Base-by-base conservation (phyloP, 805 yeast genomes). In the Zygoascus bituminiphila region DNA sequence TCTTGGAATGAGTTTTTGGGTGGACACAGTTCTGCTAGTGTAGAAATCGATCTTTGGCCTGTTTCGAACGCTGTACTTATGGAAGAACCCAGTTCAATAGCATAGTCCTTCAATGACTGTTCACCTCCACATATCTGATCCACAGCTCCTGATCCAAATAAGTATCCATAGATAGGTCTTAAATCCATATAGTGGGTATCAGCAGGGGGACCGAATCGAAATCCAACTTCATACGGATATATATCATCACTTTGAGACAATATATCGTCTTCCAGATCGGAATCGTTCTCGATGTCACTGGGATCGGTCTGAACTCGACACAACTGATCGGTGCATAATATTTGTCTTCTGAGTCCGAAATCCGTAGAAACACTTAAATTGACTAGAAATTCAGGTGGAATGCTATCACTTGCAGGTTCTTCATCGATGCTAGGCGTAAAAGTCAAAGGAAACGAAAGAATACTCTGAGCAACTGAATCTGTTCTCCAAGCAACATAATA, bases 401-500 rank as follows among this genome's bases (percentile, higher is more conserved):
- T n/a, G n/a, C n/a, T n/a, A n/a, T n/a, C n/a, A n/a, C n/a, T n/a
- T n/a, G n/a, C n/a, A 35, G 42, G 21, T 44, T 35, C 31, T 1
- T 43, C 46, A 21, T 17, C 46, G 5, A 26, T 12, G 12, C 22
- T 26, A 6, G 19, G 29, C n/a, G 17, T 25, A 12, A 38, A 25
- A 6, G 17, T 26, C 26, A 47, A 19, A 2, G 53, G 51, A 33
- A 47, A 15, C 38, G 36, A 20, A 22, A 25, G 22, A 25, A 48
- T 21, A 10, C 50, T 25, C 24, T 50, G 52, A 2, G 45, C 35
- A 22, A 40, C 41, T 21, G 33, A 24, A 6, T 41, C 21, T 9
- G 44, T 10, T 12, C n/a, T 26, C 24, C 49, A 51, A 4, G 43
- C 41, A 15, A 48, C 57, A 22, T 23, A 56, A 24, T 60, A 61